Evolutionary conservation across 306 rosid species (phyloP), one percentile per base, ranked within the genome.

Genomic region (Erythrophleum fordii): DNA sequence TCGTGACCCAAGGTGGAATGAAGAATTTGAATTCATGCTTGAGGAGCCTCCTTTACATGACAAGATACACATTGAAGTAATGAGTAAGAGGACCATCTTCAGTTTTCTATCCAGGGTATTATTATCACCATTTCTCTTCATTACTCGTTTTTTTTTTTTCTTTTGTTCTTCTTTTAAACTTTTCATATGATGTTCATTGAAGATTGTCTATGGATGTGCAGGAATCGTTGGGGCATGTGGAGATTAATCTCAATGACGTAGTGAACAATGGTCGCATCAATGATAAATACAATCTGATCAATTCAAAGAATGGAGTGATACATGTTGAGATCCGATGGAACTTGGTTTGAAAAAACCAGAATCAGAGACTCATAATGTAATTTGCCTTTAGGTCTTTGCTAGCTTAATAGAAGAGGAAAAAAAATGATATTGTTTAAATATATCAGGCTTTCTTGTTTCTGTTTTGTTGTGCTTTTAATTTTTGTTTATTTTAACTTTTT

Each of bases 1-100:
- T 45, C 99, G 97, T 2, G 79, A 90, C 75, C 99, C 98, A 0
- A 81, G 61, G 29, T 95, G 99, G 99, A 91, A 89, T 35, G 99
- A 95, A 87, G 98, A 93, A 68, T 93, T 91, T 78, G 87, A 89
- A 20, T 95, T 91, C 70, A 87, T 95, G 98, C 92, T 93, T 10
- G 98, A 95, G 81, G 97, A 93, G 85, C 88, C 98, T 86, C 99
- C 99, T 59, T 80, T 84, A 29, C 81, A 85, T 41, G 98, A 93
- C 76, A 95, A 95, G 89, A 89, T 95, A 65, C 88, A 56, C 77
- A 84, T 95, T 58, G 93, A 93, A 82, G 93, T 95, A 60, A 23
- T 85, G 83, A 91, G 95, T 90, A 93, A 81, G 89, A 82, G 91
- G 58, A 88, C 83, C 29, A 72, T 59, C 69, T 65, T 95, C 11